A percentile compares a stretch with the other conserved stretches of the same genome.
phyloP scores from a whole-genome alignment of 2,329 filamentous ascomycete genomes.

The Fusarium siculi region DNA sequence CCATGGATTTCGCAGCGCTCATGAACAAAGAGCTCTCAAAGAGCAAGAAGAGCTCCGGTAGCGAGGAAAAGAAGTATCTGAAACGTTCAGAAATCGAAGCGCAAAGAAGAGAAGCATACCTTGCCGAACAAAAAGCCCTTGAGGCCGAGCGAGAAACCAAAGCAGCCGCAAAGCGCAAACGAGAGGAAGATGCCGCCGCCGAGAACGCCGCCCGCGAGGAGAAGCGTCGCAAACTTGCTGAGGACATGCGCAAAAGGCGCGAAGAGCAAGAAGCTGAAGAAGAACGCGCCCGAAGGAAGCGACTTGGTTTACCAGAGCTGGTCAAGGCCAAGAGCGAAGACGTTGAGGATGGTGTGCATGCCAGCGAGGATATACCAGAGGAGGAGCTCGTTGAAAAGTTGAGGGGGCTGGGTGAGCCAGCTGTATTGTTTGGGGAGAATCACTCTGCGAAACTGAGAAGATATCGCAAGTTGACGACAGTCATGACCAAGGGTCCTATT shows the following conservation, averaged over 20 bases:
- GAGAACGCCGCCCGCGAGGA: slow-evolving; percentile 78
- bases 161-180: slow-evolving; percentile 82
- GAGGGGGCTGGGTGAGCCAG: slow-evolving; percentile 78
- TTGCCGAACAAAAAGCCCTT: slow-evolving; percentile 80
- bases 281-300: slow-evolving; percentile 77
- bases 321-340: slow-evolving; percentile 54
- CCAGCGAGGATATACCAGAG: slow-evolving; percentile 73
- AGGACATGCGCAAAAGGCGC: slow-evolving; percentile 76
- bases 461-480: slow-evolving; percentile 72
- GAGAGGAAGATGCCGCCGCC: slow-evolving; percentile 84
- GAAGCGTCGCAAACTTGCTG: slow-evolving; percentile 82
- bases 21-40: slow-evolving; percentile 95
- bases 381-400: slow-evolving; percentile 76
- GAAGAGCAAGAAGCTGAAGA: slow-evolving; percentile 80
- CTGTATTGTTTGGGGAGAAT: slow-evolving; percentile 81
- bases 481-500: slow-evolving; percentile 80
- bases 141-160: slow-evolving; percentile 77
- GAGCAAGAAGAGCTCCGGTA: slow-evolving; percentile 65
- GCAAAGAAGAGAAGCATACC: slow-evolving; percentile 81
- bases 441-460: slow-evolving; percentile 76
- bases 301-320: slow-evolving; percentile 83
- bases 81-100: slow-evolving; percentile 89
- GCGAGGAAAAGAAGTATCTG: slow-evolving; percentile 76
- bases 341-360: slow-evolving; percentile 57
- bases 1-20: slow-evolving; percentile 94